Percentiles rank a stretch among this genome's conserved stretches.
phyloP scores from a whole-genome alignment of 1,139 yeast genomes.

The Wickerhamomyces sp. region DNA sequence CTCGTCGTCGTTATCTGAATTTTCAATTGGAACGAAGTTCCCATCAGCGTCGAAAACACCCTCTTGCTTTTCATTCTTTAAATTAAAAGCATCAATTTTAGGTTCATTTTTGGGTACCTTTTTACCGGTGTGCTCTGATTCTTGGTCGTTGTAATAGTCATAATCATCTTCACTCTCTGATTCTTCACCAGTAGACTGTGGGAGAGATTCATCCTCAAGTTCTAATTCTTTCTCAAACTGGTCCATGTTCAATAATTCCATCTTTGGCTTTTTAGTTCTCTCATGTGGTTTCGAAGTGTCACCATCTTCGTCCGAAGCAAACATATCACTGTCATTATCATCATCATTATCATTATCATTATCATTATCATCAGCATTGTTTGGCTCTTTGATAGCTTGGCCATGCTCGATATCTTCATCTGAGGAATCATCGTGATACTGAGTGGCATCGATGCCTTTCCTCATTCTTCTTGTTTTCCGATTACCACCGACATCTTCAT shows the following conservation, averaged over 20 bases:
- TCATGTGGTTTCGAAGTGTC: slow-evolving; percentile 3
- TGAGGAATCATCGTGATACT: slow-evolving; percentile 19
- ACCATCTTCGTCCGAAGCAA: slow-evolving; percentile 16
- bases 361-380: slow-evolving; percentile 3
- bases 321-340: slow-evolving; percentile 20
- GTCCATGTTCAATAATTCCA: slow-evolving; percentile 11
- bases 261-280: slow-evolving; percentile 1
- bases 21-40: slow-evolving; percentile 44
- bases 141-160: slow-evolving; percentile 9
- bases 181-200: not conserved
- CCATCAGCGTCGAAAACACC: slow-evolving; percentile 65
- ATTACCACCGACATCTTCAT: slow-evolving; percentile 12
- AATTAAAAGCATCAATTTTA: slow-evolving; percentile 57
- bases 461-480: slow-evolving; percentile 2
- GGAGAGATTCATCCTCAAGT: slow-evolving; percentile 3
- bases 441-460: slow-evolving; percentile 9
- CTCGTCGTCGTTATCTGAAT: slow-evolving; percentile 35
- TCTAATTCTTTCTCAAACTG: slow-evolving; percentile 14
- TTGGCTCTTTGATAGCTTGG: too few relatives aligned
- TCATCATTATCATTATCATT: slow-evolving; percentile 4
- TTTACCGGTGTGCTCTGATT: slow-evolving; percentile 5
- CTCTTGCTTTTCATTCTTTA: slow-evolving; percentile 51
- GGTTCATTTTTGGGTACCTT: slow-evolving; percentile 29
- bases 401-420: too few relatives aligned
- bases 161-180: slow-evolving; percentile 7